Percentiles rank a stretch among this genome's conserved stretches.
Evolutionary conservation across 495 filamentous ascomycete genomes (phyloP).

Genomic region (Neurospora sublineolata): DNA sequence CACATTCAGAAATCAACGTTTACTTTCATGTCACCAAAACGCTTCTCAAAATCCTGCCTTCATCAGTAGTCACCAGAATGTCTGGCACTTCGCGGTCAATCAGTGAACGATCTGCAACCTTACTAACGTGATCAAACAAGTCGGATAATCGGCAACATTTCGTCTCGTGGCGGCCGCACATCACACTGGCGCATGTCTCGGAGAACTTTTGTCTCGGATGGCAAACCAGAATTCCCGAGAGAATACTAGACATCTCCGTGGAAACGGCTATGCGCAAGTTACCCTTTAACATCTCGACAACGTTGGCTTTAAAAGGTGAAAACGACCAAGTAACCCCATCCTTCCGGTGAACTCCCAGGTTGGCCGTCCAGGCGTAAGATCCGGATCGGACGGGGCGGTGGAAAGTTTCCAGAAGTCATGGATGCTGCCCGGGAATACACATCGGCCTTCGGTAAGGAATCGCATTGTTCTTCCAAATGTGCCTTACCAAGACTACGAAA

Average conservation of each 20-base stretch:
- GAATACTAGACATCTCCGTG: neutral
- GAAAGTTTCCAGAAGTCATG: neutral
- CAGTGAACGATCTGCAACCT: neutral
- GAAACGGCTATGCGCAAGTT: neutral
- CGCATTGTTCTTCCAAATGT: neutral
- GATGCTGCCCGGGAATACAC: neutral
- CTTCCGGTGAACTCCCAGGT: neutral
- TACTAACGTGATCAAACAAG: neutral
- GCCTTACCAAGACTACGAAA: neutral
- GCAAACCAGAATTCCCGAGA: neutral
- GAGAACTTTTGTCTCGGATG: neutral
- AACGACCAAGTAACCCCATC: neutral
- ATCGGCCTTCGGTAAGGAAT: neutral
- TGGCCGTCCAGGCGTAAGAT: neutral
- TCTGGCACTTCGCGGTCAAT: neutral
- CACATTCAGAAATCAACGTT: neutral
- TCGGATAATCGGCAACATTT: neutral
- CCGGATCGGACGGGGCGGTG: neutral
- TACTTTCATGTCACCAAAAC: neutral
- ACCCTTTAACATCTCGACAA: neutral
- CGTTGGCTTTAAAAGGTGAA: neutral
- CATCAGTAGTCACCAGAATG: neutral
- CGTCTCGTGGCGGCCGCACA: neutral
- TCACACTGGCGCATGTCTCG: neutral
- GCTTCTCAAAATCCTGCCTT: neutral